A percentile compares a stretch with the other conserved stretches of the same genome.
phyloP scores from a whole-genome alignment of 2,329 filamentous ascomycete genomes.

The Neopestalotiopsis rosae region DNA sequence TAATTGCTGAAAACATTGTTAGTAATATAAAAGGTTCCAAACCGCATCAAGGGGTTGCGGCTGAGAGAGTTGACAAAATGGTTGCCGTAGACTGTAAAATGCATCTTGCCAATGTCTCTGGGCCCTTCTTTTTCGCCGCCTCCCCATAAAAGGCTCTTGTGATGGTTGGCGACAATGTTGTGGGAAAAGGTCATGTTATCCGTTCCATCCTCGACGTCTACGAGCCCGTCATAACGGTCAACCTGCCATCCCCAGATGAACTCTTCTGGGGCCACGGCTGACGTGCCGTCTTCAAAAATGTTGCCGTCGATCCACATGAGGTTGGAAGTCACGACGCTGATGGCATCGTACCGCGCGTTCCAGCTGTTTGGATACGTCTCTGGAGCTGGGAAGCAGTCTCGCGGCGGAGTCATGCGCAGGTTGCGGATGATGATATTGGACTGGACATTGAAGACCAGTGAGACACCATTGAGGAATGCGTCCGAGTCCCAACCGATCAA shows the following conservation, averaged over 20 bases:
- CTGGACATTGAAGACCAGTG: constrained; percentile 25
- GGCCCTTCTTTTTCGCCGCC: constrained; percentile 28
- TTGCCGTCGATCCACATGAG: constrained; percentile 28
- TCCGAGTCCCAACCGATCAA: constrained; percentile 26
- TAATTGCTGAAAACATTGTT: constrained; percentile 28
- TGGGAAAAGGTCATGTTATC: constrained; percentile 28
- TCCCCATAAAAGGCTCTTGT: constrained; percentile 29
- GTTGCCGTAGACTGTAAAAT: constrained; percentile 27
- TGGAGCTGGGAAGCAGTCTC: constrained; percentile 27
- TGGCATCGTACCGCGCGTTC: constrained; percentile 29
- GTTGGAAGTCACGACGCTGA: constrained; percentile 24
- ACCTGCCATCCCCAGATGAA: constrained; percentile 27
- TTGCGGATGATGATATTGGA: constrained; percentile 28
- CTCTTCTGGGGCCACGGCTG: constrained; percentile 22
- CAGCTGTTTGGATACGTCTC: constrained; percentile 25
- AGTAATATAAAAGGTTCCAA: constrained; percentile 27
- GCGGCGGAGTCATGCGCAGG: constrained; percentile 23
- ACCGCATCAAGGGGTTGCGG: constrained; percentile 28
- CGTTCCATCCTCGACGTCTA: constrained; percentile 28
- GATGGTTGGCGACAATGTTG: constrained; percentile 28
- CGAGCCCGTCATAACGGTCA: constrained; percentile 27
- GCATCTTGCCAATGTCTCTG: constrained; percentile 27
- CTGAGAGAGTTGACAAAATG: constrained; percentile 25
- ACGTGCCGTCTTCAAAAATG: constrained; percentile 21
- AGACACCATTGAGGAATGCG: constrained; percentile 25